phyloP scores from a whole-genome alignment of 208 protist genomes.

The Strigomonas culicis region DNA sequence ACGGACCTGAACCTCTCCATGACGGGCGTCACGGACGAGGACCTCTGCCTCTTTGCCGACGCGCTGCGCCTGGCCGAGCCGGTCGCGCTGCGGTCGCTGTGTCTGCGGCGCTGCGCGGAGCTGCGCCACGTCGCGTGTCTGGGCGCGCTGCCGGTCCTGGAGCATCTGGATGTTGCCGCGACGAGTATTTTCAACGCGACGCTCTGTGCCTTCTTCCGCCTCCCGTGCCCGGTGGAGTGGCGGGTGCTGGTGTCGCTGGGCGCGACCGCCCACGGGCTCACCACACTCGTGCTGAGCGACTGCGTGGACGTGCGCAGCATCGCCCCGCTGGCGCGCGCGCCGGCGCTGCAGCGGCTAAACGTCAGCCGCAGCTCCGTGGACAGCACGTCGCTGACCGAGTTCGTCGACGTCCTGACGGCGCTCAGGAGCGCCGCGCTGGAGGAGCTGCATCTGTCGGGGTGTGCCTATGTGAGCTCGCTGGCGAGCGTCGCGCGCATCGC shows the following conservation, averaged over 20 bases:
- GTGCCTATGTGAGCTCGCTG: constrained; percentile 25
- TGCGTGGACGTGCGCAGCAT: constrained; percentile 29
- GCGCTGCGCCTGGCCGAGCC: background rate
- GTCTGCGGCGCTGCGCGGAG: no score
- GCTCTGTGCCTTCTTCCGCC: background rate
- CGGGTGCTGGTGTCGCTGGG: constrained; percentile 13
- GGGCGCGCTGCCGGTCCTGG: no score
- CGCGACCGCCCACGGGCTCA: constrained; percentile 17
- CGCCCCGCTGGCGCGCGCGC: constrained; percentile 18
- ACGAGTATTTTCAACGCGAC: background rate
- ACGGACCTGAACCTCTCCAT: background rate
- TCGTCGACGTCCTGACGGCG: constrained; percentile 17
- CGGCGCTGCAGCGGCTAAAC: constrained; percentile 14
- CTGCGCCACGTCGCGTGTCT: no score
- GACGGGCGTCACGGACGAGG: background rate
- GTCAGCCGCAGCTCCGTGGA: constrained; percentile 25
- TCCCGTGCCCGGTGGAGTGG: background rate
- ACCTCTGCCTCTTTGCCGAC: background rate
- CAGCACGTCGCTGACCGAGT: constrained; percentile 23
- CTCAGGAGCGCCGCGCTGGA: constrained; percentile 1
- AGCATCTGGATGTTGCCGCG: no score
- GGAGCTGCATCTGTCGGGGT: constrained; percentile 19
- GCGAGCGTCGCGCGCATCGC: constrained; percentile 19
- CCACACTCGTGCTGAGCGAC: constrained; percentile 17
- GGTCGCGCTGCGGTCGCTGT: no score